These are phyloP conservation scores for Coccomyxa sp. DNA, from an alignment of 139 green algal genomes.

Conservation along the genomic window DNA sequence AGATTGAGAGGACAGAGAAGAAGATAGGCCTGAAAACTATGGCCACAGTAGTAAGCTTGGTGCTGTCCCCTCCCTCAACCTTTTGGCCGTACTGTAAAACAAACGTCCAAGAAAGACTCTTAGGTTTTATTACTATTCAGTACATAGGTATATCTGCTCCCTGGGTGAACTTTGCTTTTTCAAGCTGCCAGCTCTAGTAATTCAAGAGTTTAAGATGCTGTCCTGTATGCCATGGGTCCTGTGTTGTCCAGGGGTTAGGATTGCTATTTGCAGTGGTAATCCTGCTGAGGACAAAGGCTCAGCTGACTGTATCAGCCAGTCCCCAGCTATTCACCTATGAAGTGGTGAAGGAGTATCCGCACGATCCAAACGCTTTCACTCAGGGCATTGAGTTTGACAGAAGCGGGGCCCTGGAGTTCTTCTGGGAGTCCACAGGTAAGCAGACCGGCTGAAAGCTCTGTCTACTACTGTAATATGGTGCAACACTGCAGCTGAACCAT, in stretches of 20 bases:
- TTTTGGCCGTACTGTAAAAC: too few relatives aligned
- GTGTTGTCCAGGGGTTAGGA: too few relatives aligned
- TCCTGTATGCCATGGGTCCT: too few relatives aligned
- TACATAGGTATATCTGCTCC: too few relatives aligned
- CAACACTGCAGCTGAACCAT: too few relatives aligned
- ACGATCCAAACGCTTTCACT: conserved; percentile 79
- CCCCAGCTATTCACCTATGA: conserved; percentile 1
- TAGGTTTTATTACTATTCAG: too few relatives aligned
- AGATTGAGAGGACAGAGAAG: background rate
- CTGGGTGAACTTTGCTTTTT: too few relatives aligned
- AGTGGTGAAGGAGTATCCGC: conserved; percentile 40
- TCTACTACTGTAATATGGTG: background rate
- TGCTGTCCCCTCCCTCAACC: too few relatives aligned
- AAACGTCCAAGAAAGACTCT: too few relatives aligned
- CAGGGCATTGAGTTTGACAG: conserved; percentile 74
- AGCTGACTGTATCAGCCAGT: background rate
- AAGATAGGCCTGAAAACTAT: background rate
- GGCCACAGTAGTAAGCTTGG: background rate
- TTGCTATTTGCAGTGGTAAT: too few relatives aligned
- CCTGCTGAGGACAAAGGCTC: background rate
- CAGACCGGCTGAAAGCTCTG: background rate
- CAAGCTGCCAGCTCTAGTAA: too few relatives aligned
- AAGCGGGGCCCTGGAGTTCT: conserved; percentile 36
- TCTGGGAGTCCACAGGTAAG: conserved; percentile 78
- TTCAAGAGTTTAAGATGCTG: too few relatives aligned